phyloP scores from a whole-genome alignment of 306 rosid genomes.

The Leucaena leucocephala region DNA sequence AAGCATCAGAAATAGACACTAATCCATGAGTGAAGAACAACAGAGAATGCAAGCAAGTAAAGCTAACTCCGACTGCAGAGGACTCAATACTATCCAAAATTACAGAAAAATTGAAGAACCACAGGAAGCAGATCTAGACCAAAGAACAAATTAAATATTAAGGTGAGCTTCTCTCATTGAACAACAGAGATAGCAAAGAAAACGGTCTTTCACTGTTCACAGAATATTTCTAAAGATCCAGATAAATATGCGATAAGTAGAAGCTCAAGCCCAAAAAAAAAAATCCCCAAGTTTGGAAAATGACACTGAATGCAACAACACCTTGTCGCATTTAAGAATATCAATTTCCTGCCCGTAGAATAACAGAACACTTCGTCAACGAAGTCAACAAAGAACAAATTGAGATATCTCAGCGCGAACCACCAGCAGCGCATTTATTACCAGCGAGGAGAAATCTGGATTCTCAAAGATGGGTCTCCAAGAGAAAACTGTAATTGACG shows the following conservation, averaged over 20 bases:
- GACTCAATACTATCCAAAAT: conserved; percentile 22
- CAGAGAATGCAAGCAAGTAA: conserved; percentile 12
- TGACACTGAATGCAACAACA: conserved; percentile 31
- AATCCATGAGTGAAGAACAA: neutral
- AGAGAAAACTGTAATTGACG: conserved; percentile 87
- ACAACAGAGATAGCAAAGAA: conserved; percentile 12
- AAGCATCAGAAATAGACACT: conserved; percentile 14
- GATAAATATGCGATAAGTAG: neutral
- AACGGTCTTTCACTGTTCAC: conserved; percentile 22
- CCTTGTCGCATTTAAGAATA: conserved; percentile 25
- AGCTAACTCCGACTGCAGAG: conserved; percentile 5
- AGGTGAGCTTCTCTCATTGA: neutral
- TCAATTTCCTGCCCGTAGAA: neutral
- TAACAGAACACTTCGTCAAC: neutral
- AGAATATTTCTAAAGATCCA: neutral
- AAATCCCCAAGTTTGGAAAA: conserved; percentile 33
- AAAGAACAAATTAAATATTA: conserved; percentile 27
- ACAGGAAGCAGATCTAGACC: conserved; percentile 44
- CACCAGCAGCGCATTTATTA: conserved; percentile 30
- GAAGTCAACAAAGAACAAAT: conserved; percentile 15
- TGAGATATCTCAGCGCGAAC: conserved; percentile 58
- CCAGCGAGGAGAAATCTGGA: conserved; percentile 59
- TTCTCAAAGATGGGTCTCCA: conserved; percentile 78
- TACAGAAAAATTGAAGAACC: neutral
- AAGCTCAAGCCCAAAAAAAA: conserved; percentile 36